Evolutionary conservation across 768 basidiomycete genomes (phyloP).

Genomic region (Tylopilus vinaceipallidus): DNA sequence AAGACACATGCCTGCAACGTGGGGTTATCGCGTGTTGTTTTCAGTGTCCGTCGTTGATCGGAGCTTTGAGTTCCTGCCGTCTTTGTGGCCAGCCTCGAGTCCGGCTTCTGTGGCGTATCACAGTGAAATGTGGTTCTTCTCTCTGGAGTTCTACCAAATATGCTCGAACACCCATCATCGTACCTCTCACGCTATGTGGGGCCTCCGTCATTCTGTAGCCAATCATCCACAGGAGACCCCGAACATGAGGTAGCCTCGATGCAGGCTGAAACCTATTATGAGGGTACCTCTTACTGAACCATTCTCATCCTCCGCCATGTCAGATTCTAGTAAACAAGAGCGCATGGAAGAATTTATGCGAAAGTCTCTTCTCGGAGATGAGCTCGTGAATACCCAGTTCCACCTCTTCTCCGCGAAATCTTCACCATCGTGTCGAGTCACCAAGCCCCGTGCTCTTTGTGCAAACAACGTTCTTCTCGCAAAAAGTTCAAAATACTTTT

Average conservation of each 20-base stretch:
- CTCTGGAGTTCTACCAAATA: background rate
- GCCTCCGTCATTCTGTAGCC: too few species aligned
- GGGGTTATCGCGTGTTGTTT: too few species aligned
- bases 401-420: slow-evolving; percentile 29
- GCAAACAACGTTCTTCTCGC: slow-evolving; percentile 28
- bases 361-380: slow-evolving; percentile 27
- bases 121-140: too few species aligned
- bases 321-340: slow-evolving; percentile 7
- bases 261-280: background rate
- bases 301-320: slow-evolving; percentile 3
- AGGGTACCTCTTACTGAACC: background rate
- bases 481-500: slow-evolving; percentile 29
- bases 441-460: slow-evolving; percentile 23
- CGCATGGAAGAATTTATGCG: slow-evolving; percentile 22
- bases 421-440: slow-evolving; percentile 3
- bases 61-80: too few species aligned
- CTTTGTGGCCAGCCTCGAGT: too few species aligned
- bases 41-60: too few species aligned
- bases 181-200: background rate
- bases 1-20: too few species aligned
- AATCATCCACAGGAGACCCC: too few species aligned
- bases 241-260: too few species aligned
- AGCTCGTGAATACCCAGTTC: slow-evolving; percentile 31
- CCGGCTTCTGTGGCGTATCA: too few species aligned
- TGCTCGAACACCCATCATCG: background rate